Evolutionary conservation across 805 yeast species (phyloP), one percentile per base, ranked within the genome.

Genomic region (Spencermartinsiella europaea): DNA sequence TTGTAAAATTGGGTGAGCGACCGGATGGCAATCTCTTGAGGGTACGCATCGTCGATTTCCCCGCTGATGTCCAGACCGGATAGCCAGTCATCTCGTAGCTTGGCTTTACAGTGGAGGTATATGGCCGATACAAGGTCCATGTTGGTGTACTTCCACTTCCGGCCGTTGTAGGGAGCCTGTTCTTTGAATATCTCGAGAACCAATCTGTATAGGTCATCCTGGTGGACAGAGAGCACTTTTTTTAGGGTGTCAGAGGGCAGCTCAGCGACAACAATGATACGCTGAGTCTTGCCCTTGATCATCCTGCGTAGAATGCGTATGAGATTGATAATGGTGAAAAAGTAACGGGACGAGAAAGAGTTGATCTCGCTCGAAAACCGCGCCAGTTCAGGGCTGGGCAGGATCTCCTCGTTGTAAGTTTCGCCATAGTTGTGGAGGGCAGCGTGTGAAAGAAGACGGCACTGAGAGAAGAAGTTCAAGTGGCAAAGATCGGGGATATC

Each of bases 91-190:
- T 91, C 99, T 50, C 80, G 75, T 40, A 91, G 64, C 15, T 81
- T 78, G 34, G 89, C 69, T 55, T 80, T 77, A 56, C 86, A 77
- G 59, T 88, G 81, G 21, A 93, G 62, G 58, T 85, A 91, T 2
- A 91, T 89, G 50, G 86, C 81, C 0, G 96, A 87, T 3, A 91
- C 85, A 39, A 93, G 71, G 54, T 90, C 96, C 97, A 93, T 91
- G 61, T 91, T 93, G 52, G 81, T 78, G 12, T 89, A 77, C 56
- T 89, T 81, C 99, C 99, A 91, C 64, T 90, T 89, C 49, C 93
- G 80, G 16, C 96, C 96, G 58, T 87, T 90, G 66, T 83, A 87
- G 0, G 97, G 96, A 1, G 89, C 81, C 42, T 89, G 74, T 51
- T 85, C 81, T 62, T 86, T 89, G 49, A 90, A 70, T 1, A 85